Conservation (phyloP, 1,284 basidiomycete genomes). For the Trichosporon asahii region DNA sequence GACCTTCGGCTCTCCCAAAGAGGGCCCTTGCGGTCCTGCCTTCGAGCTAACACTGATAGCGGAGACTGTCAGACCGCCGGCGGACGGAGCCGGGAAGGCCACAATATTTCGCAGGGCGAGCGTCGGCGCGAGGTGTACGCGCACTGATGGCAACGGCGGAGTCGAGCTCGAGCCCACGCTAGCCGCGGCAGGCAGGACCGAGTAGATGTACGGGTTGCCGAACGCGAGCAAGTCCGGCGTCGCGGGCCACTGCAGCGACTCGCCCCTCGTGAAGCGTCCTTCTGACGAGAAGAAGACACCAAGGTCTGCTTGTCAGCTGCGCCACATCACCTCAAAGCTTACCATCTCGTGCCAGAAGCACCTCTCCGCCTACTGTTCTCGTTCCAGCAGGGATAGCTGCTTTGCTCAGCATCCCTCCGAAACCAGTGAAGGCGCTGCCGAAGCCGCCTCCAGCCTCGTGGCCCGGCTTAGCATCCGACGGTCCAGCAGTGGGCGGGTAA, state of each 20-base stretch:
- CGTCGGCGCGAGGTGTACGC: conserved; percentile 75
- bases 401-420: conserved; percentile 76
- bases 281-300: conserved; percentile 70
- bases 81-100: conserved; percentile 57
- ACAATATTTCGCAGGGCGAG: conserved; percentile 64
- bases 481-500: conserved; percentile 13
- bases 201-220: conserved; percentile 79
- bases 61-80: conserved; percentile 28
- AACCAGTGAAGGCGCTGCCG: conserved; percentile 61
- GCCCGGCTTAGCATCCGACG: neutral
- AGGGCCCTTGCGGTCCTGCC: neutral
- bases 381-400: conserved; percentile 63
- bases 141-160: conserved; percentile 60
- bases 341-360: conserved; percentile 78
- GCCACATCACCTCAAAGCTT: conserved; percentile 41
- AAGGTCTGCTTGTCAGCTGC: conserved; percentile 56
- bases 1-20: conserved; percentile 13
- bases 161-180: conserved; percentile 11
- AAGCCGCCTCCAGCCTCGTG: conserved; percentile 16
- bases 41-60: conserved; percentile 8
- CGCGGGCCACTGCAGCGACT: conserved; percentile 70
- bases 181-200: conserved; percentile 60
- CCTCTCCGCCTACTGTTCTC: conserved; percentile 63
- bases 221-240: conserved; percentile 80
- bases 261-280: conserved; percentile 61